phyloP scores from a whole-genome alignment of 2,329 filamentous ascomycete species.

The Amauroascus verrucosus region DNA sequence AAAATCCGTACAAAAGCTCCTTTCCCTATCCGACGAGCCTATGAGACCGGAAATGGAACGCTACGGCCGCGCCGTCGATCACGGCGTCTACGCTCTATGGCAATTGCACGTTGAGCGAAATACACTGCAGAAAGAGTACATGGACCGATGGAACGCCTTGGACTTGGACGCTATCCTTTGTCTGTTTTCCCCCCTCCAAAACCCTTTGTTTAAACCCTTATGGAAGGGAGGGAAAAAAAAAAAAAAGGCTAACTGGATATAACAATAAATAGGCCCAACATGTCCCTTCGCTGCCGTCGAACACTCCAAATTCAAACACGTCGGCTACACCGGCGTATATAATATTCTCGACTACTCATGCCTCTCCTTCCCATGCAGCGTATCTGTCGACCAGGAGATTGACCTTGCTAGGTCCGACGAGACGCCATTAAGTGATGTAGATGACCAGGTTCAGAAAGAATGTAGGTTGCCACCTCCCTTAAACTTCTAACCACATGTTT shows the following conservation, averaged over 20 bases:
- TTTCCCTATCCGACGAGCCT: slow-evolving; percentile 21
- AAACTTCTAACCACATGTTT: neutral
- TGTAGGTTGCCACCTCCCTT: slow-evolving; percentile 33
- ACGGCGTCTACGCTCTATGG: slow-evolving; percentile 40
- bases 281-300: slow-evolving; percentile 36
- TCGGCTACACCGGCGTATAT: slow-evolving; percentile 39
- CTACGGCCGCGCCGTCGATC: slow-evolving; percentile 37
- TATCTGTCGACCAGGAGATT: slow-evolving; percentile 39
- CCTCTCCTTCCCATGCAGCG: slow-evolving; percentile 47
- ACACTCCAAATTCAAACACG: slow-evolving; percentile 38
- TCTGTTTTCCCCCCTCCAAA: slow-evolving; percentile 17
- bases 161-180: slow-evolving; percentile 24
- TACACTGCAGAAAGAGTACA: slow-evolving; percentile 18
- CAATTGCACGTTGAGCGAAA: slow-evolving; percentile 39
- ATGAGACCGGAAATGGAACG: slow-evolving; percentile 42
- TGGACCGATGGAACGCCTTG: slow-evolving; percentile 35
- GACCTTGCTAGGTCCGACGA: slow-evolving; percentile 33
- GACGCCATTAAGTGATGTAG: slow-evolving; percentile 34
- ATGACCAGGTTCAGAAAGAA: slow-evolving; percentile 37
- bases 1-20: slow-evolving; percentile 29
- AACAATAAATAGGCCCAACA: slow-evolving; percentile 30
- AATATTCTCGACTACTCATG: slow-evolving; percentile 50
- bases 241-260: neutral
- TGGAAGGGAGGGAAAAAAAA: neutral
- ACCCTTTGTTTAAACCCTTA: neutral